Percentiles rank a stretch among this genome's conserved stretches.
These are phyloP conservation scores for Wickerhamomyces silvicola DNA, from an alignment of 805 yeast genomes.

Conservation along the genomic window DNA sequence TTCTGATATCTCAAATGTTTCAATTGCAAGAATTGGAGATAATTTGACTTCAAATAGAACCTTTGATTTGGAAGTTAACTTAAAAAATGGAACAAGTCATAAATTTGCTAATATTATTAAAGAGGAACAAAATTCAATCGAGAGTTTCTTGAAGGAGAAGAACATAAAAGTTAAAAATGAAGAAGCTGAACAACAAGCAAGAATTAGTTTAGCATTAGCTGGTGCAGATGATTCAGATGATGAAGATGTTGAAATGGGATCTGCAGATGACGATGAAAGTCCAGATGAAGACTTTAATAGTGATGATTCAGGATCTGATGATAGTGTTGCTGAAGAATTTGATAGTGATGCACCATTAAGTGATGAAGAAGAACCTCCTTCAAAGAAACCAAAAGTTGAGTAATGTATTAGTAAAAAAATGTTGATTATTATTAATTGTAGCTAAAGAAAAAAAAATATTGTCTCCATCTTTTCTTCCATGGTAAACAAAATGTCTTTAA, in stretches of 20 bases:
- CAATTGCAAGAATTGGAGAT: conserved; percentile 84
- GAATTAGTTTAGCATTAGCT: conserved; percentile 71
- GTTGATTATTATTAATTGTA: too few species aligned
- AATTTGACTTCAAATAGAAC: conserved; percentile 76
- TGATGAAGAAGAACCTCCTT: conserved; percentile 31
- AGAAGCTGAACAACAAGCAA: conserved; percentile 77
- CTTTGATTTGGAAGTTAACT: conserved; percentile 78
- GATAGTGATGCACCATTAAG: conserved; percentile 50
- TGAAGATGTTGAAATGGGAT: conserved; percentile 50
- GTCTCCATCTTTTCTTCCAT: background rate
- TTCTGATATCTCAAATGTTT: conserved; percentile 67
- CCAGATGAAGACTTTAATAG: conserved; percentile 76
- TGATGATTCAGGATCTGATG: conserved; percentile 38
- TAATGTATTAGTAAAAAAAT: background rate
- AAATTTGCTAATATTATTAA: conserved; percentile 83
- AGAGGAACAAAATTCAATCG: conserved; percentile 81
- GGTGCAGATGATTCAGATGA: conserved; percentile 45
- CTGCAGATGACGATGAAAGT: conserved; percentile 81
- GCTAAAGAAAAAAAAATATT: background rate
- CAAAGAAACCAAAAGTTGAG: conserved; percentile 27
- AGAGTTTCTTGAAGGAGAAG: conserved; percentile 69
- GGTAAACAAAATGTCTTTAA: conserved; percentile 20
- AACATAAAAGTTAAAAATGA: conserved; percentile 81
- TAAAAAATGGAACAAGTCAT: conserved; percentile 64
- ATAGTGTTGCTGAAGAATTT: conserved; percentile 79